Conservation (phyloP, 1,139 yeast genomes). For the Candida sp. region DNA sequence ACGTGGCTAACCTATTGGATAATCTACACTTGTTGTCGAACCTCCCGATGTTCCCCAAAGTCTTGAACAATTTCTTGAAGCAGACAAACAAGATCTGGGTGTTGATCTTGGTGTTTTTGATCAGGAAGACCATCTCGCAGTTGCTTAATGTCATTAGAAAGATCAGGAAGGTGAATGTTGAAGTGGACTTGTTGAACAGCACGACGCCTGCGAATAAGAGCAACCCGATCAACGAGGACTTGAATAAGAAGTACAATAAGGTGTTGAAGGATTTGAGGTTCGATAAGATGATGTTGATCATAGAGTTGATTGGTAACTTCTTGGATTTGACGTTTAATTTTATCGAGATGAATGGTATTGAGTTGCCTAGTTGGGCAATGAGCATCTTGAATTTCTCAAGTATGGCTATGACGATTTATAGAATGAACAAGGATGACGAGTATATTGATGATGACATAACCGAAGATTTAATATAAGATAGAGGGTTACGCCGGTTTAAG, state of each 20-base stretch:
- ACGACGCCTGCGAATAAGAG: slow-evolving; percentile 24
- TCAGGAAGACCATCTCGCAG: slow-evolving; percentile 48
- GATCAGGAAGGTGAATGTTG: slow-evolving; percentile 42
- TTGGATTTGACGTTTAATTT: slow-evolving; percentile 46
- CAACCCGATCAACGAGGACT: slow-evolving; percentile 24
- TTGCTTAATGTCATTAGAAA: slow-evolving; percentile 44
- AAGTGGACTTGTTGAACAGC: slow-evolving; percentile 34
- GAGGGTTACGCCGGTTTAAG: background rate
- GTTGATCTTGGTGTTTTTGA: slow-evolving; percentile 43
- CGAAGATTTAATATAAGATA: slow-evolving; percentile 40
- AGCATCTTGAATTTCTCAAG: slow-evolving; percentile 45
- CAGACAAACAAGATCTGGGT: slow-evolving; percentile 54
- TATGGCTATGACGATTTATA: slow-evolving; percentile 53
- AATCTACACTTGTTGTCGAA: slow-evolving; percentile 49
- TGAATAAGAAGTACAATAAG: slow-evolving; percentile 42
- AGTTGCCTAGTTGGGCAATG: slow-evolving; percentile 51
- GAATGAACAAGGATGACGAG: slow-evolving; percentile 57
- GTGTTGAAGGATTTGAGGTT: slow-evolving; percentile 47
- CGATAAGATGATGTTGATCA: slow-evolving; percentile 46
- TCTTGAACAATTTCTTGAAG: slow-evolving; percentile 33
- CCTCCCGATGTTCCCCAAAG: slow-evolving; percentile 48
- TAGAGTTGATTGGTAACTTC: slow-evolving; percentile 49
- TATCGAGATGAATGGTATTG: slow-evolving; percentile 41
- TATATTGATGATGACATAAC: slow-evolving; percentile 51
- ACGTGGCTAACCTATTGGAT: slow-evolving; percentile 44